Conservation (phyloP, 2,329 filamentous ascomycete genomes). For the Ophiocordyceps australis region DNA sequence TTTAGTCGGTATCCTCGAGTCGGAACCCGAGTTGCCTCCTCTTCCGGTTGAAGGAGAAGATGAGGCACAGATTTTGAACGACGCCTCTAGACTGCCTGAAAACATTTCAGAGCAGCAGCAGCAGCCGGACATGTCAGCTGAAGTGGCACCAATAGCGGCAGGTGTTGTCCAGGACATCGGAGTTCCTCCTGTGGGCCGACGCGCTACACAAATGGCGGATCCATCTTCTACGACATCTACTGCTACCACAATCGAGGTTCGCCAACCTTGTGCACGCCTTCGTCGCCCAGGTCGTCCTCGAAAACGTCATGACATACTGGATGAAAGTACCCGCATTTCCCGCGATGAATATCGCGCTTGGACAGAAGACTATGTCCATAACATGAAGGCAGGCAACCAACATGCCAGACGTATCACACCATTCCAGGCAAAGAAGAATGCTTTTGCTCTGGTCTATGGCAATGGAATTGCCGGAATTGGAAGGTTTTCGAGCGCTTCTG, state of each 20-base stretch:
- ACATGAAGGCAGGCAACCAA: slow-evolving; percentile 29
- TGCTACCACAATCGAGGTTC: slow-evolving; percentile 7
- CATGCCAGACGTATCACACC: slow-evolving; percentile 7
- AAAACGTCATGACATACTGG: slow-evolving; percentile 11
- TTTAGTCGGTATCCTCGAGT: slow-evolving; percentile 20
- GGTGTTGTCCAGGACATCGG: slow-evolving; percentile 20
- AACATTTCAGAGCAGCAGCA: slow-evolving; percentile 1
- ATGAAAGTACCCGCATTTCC: slow-evolving; percentile 15
- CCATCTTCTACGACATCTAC: slow-evolving; percentile 5
- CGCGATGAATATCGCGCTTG: slow-evolving; percentile 19
- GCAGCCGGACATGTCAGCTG: slow-evolving; percentile 16
- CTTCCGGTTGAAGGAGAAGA: slow-evolving; percentile 13
- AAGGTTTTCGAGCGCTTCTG: slow-evolving; percentile 5
- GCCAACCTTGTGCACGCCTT: slow-evolving; percentile 5
- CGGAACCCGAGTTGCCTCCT: slow-evolving; percentile 24
- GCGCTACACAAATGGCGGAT: slow-evolving; percentile 3
- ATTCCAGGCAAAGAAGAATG: slow-evolving; percentile 20
- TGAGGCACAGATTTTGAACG: slow-evolving; percentile 1
- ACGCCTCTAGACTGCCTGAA: too few relatives aligned
- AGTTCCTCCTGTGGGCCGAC: slow-evolving; percentile 10
- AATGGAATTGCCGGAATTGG: slow-evolving; percentile 17
- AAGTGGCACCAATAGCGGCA: too few relatives aligned
- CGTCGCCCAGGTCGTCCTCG: slow-evolving; percentile 9
- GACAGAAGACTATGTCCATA: slow-evolving; percentile 24
- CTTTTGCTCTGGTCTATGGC: slow-evolving; percentile 11